Percentiles rank a stretch among this genome's conserved stretches.
Conservation (phyloP, 352 stramenopile genomes). For the Blastocystis sp. region DNA sequence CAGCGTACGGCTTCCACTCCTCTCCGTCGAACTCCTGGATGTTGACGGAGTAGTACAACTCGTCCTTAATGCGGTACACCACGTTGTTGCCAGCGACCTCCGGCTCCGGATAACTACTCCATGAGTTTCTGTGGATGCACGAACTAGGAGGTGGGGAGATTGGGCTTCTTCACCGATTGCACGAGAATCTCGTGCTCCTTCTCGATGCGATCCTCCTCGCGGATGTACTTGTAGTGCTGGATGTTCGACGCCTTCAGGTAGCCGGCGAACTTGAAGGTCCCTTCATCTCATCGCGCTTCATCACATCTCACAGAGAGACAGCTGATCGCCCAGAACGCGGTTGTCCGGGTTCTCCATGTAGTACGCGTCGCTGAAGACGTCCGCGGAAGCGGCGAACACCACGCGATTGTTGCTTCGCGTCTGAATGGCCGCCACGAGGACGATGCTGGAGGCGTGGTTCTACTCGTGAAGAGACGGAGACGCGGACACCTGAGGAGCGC, state of each 20-base stretch:
- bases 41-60: constrained; percentile 85
- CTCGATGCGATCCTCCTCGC: constrained; percentile 76
- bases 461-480: neutral
- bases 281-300: neutral
- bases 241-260: constrained; percentile 84
- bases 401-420: constrained; percentile 85
- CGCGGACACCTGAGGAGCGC: neutral
- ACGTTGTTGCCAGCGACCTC: constrained; percentile 83
- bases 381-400: constrained; percentile 81
- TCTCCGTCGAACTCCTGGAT: constrained; percentile 82
- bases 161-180: constrained; percentile 80
- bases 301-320: constrained; percentile 76
- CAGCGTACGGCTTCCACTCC: constrained; percentile 77
- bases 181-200: constrained; percentile 81
- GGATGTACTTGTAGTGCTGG: constrained; percentile 76
- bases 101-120: constrained; percentile 76
- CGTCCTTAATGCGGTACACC: constrained; percentile 88
- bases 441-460: constrained; percentile 73
- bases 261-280: constrained; percentile 82
- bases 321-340: constrained; percentile 76
- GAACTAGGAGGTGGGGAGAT: constrained; percentile 80
- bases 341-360: constrained; percentile 71
- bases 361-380: constrained; percentile 84
- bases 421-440: constrained; percentile 80
- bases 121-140: neutral